phyloP scores from a whole-genome alignment of 495 filamentous ascomycete genomes.

The Neurospora sp. region DNA sequence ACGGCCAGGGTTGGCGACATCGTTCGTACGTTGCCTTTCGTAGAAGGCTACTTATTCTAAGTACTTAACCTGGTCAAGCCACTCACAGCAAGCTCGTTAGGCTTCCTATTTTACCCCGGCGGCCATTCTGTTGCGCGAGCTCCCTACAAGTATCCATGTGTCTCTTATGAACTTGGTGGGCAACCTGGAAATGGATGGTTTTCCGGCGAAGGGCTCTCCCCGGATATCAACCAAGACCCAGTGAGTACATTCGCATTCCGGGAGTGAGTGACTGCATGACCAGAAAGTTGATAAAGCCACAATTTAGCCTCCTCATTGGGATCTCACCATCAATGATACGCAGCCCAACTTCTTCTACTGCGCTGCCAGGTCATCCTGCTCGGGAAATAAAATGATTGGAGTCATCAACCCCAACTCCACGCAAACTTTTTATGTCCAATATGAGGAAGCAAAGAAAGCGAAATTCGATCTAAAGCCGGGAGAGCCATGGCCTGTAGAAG shows the following conservation, averaged over 20 bases:
- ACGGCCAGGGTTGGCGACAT: conserved; percentile 29
- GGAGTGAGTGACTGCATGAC: neutral
- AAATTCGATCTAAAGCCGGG: conserved; percentile 22
- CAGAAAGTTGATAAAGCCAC: neutral
- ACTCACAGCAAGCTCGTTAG: conserved; percentile 12
- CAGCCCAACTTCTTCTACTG: conserved; percentile 55
- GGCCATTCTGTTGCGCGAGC: conserved; percentile 51
- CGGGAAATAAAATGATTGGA: conserved; percentile 35
- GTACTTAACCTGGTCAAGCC: no score
- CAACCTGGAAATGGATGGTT: no score
- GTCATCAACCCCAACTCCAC: conserved; percentile 32
- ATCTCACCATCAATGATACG: conserved; percentile 45
- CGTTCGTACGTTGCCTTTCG: conserved; percentile 19
- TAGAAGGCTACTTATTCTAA: no score
- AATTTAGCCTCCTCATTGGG: conserved; percentile 35
- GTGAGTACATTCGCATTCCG: conserved; percentile 14
- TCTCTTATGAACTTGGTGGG: conserved; percentile 41
- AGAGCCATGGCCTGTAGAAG: conserved; percentile 26
- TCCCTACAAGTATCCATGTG: conserved; percentile 45
- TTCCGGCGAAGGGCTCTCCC: conserved; percentile 7
- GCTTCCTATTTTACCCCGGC: conserved; percentile 49
- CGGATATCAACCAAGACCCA: conserved; percentile 25
- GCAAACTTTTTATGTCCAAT: no score
- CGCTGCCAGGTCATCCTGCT: conserved; percentile 34
- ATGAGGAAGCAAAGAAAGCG: no score